Evolutionary conservation across 1,139 yeast species (phyloP).

Genomic region (Blastobotrys illinoisensis): DNA sequence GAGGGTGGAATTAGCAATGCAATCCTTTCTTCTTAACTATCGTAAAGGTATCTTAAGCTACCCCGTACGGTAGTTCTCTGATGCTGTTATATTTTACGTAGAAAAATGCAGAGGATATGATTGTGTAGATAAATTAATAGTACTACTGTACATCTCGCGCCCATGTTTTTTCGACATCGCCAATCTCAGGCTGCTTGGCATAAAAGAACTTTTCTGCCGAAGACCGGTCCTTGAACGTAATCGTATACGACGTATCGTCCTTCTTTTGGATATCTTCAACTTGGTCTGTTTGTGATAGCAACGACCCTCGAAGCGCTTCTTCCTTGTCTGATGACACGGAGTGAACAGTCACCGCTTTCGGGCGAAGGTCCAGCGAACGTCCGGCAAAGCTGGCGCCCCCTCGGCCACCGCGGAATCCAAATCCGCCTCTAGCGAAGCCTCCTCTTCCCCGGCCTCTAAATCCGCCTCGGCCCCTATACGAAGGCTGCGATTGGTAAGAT

Average conservation of each 20-base stretch:
- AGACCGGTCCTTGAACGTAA: constrained; percentile 38
- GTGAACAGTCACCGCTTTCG: constrained; percentile 33
- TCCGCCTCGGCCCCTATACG: constrained; percentile 23
- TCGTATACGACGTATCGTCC: constrained; percentile 20
- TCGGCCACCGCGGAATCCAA: constrained; percentile 21
- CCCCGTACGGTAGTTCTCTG: too few relatives aligned
- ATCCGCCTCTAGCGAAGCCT: constrained; percentile 21
- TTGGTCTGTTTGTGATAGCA: constrained; percentile 22
- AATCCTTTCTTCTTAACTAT: too few relatives aligned
- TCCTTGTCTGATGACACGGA: constrained; percentile 30
- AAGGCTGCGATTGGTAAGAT: constrained; percentile 1
- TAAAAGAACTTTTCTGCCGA: constrained; percentile 39
- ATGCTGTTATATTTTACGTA: too few relatives aligned
- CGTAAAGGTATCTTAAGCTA: too few relatives aligned
- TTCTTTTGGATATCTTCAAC: constrained; percentile 19
- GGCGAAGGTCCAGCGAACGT: constrained; percentile 36
- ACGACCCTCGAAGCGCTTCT: constrained; percentile 29
- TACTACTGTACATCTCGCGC: constrained; percentile 5
- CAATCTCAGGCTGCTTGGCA: constrained; percentile 30
- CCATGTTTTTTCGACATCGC: constrained; percentile 33
- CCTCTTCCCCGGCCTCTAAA: constrained; percentile 20
- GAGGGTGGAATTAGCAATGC: too few relatives aligned
- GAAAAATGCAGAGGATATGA: too few relatives aligned
- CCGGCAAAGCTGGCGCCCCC: constrained; percentile 21
- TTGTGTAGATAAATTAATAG: too few relatives aligned